A percentile compares a stretch with the other conserved stretches of the same genome.
phyloP scores from a whole-genome alignment of 2,329 filamentous ascomycete genomes.

The Penicillium thymicola region DNA sequence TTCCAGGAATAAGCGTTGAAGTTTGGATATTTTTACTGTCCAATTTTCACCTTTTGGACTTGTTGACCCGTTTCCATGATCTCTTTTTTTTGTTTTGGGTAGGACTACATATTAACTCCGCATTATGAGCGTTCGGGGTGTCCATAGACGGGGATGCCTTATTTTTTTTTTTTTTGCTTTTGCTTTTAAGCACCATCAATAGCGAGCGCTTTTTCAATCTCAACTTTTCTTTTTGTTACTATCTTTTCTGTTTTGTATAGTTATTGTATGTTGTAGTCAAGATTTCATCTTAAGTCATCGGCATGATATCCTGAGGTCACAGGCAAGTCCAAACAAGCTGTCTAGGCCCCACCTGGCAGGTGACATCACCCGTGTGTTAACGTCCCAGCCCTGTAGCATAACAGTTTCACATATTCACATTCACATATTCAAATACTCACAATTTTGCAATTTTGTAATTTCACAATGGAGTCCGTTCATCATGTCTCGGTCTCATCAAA shows the following conservation, averaged over 20 bases:
- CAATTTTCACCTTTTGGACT: not conserved
- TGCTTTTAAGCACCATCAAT: slow-evolving; percentile 12
- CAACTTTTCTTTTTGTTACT: slow-evolving; percentile 13
- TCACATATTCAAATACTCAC: not conserved
- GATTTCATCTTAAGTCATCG: not conserved
- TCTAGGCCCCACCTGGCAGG: slow-evolving; percentile 29
- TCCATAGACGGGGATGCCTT: slow-evolving; percentile 24
- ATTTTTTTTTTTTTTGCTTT: slow-evolving; percentile 2
- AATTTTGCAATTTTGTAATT: not conserved
- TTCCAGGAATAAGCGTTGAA: slow-evolving; percentile 30
- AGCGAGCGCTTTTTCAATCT: slow-evolving; percentile 23
- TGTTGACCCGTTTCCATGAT: not conserved
- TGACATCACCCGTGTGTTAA: slow-evolving; percentile 33
- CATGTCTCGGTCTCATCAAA: slow-evolving; percentile 66
- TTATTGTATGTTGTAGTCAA: not conserved
- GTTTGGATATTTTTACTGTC: slow-evolving; percentile 3
- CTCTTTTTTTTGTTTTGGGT: slow-evolving; percentile 13
- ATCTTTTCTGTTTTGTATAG: not conserved
- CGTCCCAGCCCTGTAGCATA: not conserved
- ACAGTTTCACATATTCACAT: not conserved
- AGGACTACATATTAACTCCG: slow-evolving; percentile 17
- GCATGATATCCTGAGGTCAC: not conserved
- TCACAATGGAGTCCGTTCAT: slow-evolving; percentile 32
- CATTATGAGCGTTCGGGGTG: slow-evolving; percentile 34
- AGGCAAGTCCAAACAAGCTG: not conserved